phyloP scores from a whole-genome alignment of 2,329 filamentous ascomycete genomes.

The Penicillium thymicola region DNA sequence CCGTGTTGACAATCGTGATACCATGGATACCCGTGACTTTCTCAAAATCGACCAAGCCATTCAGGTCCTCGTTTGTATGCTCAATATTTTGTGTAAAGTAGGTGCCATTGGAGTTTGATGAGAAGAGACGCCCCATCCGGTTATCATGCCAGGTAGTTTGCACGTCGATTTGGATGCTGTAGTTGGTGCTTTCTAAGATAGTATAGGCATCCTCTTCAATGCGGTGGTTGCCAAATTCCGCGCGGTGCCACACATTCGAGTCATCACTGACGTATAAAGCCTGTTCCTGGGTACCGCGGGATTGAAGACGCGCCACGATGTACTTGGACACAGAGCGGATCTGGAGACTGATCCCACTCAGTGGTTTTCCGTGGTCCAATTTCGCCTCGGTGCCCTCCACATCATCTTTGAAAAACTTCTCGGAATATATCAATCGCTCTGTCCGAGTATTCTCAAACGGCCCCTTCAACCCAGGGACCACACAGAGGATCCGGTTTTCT shows the following conservation, averaged over 20 bases:
- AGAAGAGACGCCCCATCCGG: slow-evolving; percentile 84
- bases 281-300: slow-evolving; percentile 80
- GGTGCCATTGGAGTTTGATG: slow-evolving; percentile 95
- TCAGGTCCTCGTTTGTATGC: slow-evolving; percentile 78
- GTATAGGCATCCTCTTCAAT: slow-evolving; percentile 85
- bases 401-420: slow-evolving; percentile 71
- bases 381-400: slow-evolving; percentile 64
- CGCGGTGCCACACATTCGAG: slow-evolving; percentile 81
- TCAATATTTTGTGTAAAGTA: slow-evolving; percentile 91
- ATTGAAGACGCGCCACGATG: slow-evolving; percentile 76
- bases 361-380: slow-evolving; percentile 68
- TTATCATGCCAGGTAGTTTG: slow-evolving; percentile 62
- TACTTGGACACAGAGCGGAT: slow-evolving; percentile 82
- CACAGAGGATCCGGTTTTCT: slow-evolving; percentile 72
- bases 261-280: slow-evolving; percentile 87
- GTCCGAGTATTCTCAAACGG: slow-evolving; percentile 60
- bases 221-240: slow-evolving; percentile 83
- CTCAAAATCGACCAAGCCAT: slow-evolving; percentile 87
- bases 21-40: slow-evolving; percentile 90
- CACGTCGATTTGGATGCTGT: slow-evolving; percentile 96
- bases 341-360: slow-evolving; percentile 71
- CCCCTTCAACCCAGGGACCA: slow-evolving; percentile 70
- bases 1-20: slow-evolving; percentile 83
- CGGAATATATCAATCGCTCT: slow-evolving; percentile 75
- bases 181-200: slow-evolving; percentile 90